phyloP scores from a whole-genome alignment of 441 rosid species.

The Kokia cookei region DNA sequence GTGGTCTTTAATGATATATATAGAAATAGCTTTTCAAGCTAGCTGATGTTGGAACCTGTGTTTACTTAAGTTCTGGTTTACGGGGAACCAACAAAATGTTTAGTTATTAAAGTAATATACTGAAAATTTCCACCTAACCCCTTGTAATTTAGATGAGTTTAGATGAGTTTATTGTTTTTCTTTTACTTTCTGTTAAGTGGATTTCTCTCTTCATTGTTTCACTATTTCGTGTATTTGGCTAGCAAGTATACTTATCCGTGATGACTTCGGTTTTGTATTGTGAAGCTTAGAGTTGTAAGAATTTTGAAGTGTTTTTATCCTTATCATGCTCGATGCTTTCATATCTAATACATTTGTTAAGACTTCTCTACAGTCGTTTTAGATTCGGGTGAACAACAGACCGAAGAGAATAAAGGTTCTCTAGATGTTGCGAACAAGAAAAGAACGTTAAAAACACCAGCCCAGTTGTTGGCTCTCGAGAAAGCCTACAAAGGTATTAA shows the following conservation, averaged over 20 bases:
- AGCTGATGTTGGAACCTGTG: not conserved
- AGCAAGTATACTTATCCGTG: not conserved
- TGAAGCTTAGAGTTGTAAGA: not conserved
- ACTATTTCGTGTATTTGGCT: not conserved
- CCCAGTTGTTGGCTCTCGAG: conserved; percentile 72
- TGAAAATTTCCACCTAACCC: not conserved
- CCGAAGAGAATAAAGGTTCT: conserved; percentile 54
- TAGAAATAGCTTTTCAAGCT: not conserved
- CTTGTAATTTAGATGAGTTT: not conserved
- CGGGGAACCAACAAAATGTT: not conserved
- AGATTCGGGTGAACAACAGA: conserved; percentile 56
- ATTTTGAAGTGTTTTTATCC: not conserved
- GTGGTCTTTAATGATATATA: not conserved
- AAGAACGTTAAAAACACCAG: conserved; percentile 66
- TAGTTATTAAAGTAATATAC: not conserved
- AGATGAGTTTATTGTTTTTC: not conserved
- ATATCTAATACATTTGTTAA: not conserved
- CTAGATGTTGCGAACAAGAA: conserved; percentile 50
- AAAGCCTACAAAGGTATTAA: conserved; percentile 58
- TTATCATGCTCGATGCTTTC: not conserved
- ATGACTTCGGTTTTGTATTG: not conserved
- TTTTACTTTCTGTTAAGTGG: not conserved
- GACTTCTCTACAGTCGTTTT: conserved; percentile 11
- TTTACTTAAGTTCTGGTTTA: not conserved
- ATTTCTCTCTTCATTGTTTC: not conserved